Base-by-base conservation (phyloP, 179 eudicot genomes). In the Gypsophila paniculata region DNA sequence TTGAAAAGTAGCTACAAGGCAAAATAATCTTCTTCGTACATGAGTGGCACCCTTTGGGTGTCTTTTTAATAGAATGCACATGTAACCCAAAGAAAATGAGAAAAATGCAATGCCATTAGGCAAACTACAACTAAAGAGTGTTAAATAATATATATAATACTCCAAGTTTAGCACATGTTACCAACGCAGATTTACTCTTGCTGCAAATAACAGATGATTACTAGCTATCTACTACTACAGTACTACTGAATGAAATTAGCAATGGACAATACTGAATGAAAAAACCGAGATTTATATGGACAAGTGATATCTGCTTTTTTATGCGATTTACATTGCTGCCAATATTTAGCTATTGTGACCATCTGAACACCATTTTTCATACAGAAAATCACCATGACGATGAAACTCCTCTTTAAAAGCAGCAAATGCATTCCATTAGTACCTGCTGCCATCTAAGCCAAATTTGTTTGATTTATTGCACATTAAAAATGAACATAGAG, bases 131-230 rank as follows among this genome's bases (percentile, higher is more conserved):
- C 58, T 46, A 44, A 15, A 5, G 55, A 23, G 32, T 44, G 13
- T 63, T 18, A 18, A 61, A 8, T 29, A 1, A 29, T 29, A 29
- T 29, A 19, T 17, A 2, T 14, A 13, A 66, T 22, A 22, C 13
- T 13, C 1, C 32, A 65, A 22, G 5, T 62, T 32, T 62, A 44
- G 13, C 9, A 17, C 54, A 42, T 64, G 51, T 38, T 39, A 48
- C 70, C 70, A 66, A 46, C 34, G 0, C 46, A 66, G 23, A 62
- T 34, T 21, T 65, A 65, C 53, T 42, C 32, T 21, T 21, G 34
- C 13, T 21, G 54, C 13, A 42, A 65, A 17, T n/a, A 49, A 14
- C 46, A 52, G 14, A 7, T 62, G 25, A 62, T 62, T 34, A 61
- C 18, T 26, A 61, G 21, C 13, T 55, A 26, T 17, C 21, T 32